These are phyloP conservation scores for Eucalyptus erythrocorys DNA, from an alignment of 345 rosid genomes.

Conservation along the genomic window DNA sequence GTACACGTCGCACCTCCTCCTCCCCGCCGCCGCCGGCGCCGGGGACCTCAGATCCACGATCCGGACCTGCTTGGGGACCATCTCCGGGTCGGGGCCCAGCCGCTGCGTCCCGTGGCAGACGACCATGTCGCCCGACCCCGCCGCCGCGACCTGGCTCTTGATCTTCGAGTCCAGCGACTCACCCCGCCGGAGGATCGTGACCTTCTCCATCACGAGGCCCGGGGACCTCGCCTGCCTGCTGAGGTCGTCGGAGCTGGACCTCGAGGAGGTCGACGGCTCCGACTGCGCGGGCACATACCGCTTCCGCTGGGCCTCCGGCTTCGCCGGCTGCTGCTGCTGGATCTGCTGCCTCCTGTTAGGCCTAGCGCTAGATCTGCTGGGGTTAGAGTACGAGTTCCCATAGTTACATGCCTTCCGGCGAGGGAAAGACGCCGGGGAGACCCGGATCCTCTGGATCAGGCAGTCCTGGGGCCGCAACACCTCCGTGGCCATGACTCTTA, in stretches of 20 bases:
- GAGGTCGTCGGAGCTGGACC: conserved; percentile 15
- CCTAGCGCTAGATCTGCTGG: conserved; percentile 1
- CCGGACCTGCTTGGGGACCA: conserved; percentile 9
- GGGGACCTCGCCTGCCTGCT: not conserved
- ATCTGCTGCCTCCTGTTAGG: conserved; percentile 18
- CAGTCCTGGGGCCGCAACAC: conserved; percentile 64
- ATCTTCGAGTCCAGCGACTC: conserved; percentile 40
- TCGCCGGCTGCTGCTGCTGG: conserved; percentile 4
- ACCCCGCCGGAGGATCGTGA: conserved; percentile 34
- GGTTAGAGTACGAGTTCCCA: not conserved
- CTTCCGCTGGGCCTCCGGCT: conserved; percentile 6
- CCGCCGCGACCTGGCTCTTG: not conserved
- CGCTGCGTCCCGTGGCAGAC: conserved; percentile 3
- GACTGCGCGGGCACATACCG: conserved; percentile 3
- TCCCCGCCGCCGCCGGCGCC: not conserved
- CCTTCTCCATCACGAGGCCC: conserved; percentile 24
- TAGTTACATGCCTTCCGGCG: conserved; percentile 35
- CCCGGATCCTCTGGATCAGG: conserved; percentile 30
- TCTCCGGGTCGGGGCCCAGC: conserved; percentile 12
- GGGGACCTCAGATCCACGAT: conserved; percentile 10
- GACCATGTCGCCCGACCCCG: not conserved
- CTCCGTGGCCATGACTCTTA: conserved; percentile 62
- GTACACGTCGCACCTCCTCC: conserved; percentile 22
- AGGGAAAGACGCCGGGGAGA: conserved; percentile 24
- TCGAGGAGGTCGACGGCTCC: conserved; percentile 18